phyloP scores from a whole-genome alignment of 768 basidiomycete genomes.

The Agrocybe chaxingu region DNA sequence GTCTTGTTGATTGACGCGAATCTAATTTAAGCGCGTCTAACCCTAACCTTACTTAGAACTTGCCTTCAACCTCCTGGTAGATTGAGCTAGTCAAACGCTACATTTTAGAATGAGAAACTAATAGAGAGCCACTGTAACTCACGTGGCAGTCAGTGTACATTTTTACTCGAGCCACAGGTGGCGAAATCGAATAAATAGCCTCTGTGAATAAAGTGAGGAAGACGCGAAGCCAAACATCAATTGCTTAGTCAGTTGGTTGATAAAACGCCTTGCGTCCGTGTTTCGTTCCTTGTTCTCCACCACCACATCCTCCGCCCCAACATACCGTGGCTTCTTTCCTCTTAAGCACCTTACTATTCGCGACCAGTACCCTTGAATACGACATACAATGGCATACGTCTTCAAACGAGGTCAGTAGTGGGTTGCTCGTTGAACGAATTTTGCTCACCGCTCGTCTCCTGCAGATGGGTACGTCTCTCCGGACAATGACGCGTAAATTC shows the following conservation, averaged over 20 bases:
- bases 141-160: neutral
- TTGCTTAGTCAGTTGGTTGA: constrained; percentile 30
- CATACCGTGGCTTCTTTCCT: constrained; percentile 1
- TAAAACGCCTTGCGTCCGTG: constrained; percentile 26
- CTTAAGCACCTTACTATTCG: neutral
- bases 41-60: constrained; percentile 14
- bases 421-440: neutral
- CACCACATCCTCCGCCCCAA: constrained; percentile 3
- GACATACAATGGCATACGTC: constrained; percentile 29
- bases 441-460: neutral
- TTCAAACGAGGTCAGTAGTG: constrained; percentile 37
- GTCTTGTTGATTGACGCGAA: constrained; percentile 21
- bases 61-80: neutral
- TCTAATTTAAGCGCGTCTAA: constrained; percentile 24
- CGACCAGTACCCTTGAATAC: neutral
- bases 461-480: constrained; percentile 44
- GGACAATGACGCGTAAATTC: constrained; percentile 27
- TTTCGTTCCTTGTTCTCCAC: constrained; percentile 20
- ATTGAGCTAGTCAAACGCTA: neutral
- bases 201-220: neutral
- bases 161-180: neutral
- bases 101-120: neutral
- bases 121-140: neutral
- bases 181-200: neutral
- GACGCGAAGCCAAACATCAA: constrained; percentile 18